Evolutionary conservation across 108 stramenopile species (phyloP), one percentile per base, ranked within the genome.

Genomic region (Aurantiochytrium sp.): DNA sequence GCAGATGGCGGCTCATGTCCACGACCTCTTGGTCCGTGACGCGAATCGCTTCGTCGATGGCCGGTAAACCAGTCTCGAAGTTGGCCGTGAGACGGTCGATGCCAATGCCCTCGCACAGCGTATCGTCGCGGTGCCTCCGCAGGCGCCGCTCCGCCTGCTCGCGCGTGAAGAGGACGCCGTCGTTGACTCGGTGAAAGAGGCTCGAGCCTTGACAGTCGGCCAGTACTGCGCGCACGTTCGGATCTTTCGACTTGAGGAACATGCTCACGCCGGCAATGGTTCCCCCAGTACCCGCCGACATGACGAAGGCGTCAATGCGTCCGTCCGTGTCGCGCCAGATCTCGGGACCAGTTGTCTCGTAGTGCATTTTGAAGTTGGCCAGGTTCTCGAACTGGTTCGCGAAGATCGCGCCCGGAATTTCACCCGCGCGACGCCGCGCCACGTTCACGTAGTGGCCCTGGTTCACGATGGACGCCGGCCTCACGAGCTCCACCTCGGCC

Each of bases 301-400:
- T 87, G 27, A 96, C 90, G 32, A 95, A 94, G 42, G 93, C 86
- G 88, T 96, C 94, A 53, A 95, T 41, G 4, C 36, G 48, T 41
- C 92, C 93, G 59, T 92, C 93, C 27, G 92, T 93, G 69, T 94
- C 93, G n/a, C 81, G 55, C 95, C 94, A 94, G 87, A 96, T 95
- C 87, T 96, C 95, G 10, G 95, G 95, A 2, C 95, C 95, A 3
- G 95, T 96, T 4, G 92, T 94, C 85, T 94, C 94, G 19, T 93
- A 69, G 89, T 96, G 96, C 55, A 92, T 86, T 73, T 92, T 92
- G 24, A 93, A 92, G 86, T 96, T 96, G 89, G 94, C 93, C 54
- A 89, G 89, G 81, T 95, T 97, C 65, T 94, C 93, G 69, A 94
- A 94, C 85, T 94, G 94, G 90, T 94, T 90, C 55, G 90, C 92